Evolutionary conservation across 2,329 filamentous ascomycete species (phyloP).

Genomic region (Cercospora canescens): DNA sequence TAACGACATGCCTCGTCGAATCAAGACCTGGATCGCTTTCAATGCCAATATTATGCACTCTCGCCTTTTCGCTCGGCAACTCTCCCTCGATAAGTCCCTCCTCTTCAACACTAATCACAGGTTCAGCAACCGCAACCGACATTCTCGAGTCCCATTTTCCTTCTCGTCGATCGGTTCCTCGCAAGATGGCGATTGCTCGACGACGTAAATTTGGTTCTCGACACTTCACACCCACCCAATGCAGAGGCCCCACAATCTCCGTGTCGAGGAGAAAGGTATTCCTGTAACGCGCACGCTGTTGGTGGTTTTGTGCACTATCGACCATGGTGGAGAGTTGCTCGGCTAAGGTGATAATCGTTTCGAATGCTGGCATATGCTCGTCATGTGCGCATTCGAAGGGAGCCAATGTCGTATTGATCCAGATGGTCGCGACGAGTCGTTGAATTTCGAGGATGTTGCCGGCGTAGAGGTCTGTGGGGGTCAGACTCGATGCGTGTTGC

Average conservation of each 20-base stretch:
- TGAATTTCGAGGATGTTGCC: neutral
- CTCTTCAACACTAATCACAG: neutral
- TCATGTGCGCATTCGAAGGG: neutral
- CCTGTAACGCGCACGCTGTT: neutral
- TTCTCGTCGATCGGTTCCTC: neutral
- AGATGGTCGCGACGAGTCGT: neutral
- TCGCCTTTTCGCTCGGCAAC: neutral
- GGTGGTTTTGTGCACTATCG: neutral
- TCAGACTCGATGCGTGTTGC: neutral
- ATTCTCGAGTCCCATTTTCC: constrained; percentile 1
- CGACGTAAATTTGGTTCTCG: neutral
- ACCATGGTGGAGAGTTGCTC: neutral
- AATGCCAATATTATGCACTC: neutral
- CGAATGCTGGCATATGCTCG: neutral
- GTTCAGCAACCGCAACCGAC: neutral
- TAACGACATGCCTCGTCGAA: neutral
- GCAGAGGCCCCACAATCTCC: neutral
- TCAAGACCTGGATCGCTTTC: neutral
- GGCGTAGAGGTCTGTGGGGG: neutral
- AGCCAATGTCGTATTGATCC: neutral
- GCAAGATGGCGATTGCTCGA: neutral
- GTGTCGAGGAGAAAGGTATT: constrained; percentile 3
- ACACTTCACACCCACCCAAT: neutral
- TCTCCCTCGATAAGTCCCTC: neutral
- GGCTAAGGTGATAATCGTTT: neutral